Conservation (phyloP, 2,329 filamentous ascomycete genomes). For the Colletotrichum salicis region DNA sequence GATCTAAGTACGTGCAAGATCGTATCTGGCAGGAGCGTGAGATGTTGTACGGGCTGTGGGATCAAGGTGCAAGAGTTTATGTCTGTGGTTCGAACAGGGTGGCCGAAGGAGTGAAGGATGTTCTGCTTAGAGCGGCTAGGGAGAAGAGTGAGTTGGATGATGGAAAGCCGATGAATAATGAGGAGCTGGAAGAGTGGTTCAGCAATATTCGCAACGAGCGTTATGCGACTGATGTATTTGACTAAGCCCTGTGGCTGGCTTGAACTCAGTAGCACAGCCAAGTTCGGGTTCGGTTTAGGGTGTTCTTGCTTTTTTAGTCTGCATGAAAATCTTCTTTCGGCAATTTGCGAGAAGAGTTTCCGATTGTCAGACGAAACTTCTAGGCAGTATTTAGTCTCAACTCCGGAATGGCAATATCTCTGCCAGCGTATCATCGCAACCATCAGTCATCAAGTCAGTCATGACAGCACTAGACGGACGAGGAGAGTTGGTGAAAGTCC, state of each 20-base stretch:
- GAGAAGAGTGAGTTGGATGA: constrained; percentile 43
- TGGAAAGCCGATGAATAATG: constrained; percentile 41
- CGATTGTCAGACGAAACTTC: neutral
- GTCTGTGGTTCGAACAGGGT: constrained; percentile 67
- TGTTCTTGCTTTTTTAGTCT: neutral
- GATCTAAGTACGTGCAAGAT: constrained; percentile 61
- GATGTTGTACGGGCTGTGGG: constrained; percentile 48
- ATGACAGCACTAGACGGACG: neutral
- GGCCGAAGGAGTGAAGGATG: constrained; percentile 52
- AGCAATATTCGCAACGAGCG: constrained; percentile 62
- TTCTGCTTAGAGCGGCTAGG: constrained; percentile 36
- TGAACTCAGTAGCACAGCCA: neutral
- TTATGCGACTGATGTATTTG: constrained; percentile 71
- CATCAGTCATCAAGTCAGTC: neutral
- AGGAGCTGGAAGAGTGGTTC: constrained; percentile 58
- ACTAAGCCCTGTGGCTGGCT: constrained; percentile 43
- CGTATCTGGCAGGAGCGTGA: constrained; percentile 48
- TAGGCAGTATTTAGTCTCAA: neutral
- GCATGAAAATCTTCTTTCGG: neutral
- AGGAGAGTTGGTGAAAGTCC: neutral
- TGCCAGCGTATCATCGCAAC: neutral
- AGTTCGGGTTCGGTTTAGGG: neutral
- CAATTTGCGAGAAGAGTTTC: neutral
- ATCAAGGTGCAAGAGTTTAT: constrained; percentile 61
- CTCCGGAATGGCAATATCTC: neutral